These are phyloP conservation scores for Lagenaria siceraria DNA, from an alignment of 306 rosid genomes.

Conservation along the genomic window DNA sequence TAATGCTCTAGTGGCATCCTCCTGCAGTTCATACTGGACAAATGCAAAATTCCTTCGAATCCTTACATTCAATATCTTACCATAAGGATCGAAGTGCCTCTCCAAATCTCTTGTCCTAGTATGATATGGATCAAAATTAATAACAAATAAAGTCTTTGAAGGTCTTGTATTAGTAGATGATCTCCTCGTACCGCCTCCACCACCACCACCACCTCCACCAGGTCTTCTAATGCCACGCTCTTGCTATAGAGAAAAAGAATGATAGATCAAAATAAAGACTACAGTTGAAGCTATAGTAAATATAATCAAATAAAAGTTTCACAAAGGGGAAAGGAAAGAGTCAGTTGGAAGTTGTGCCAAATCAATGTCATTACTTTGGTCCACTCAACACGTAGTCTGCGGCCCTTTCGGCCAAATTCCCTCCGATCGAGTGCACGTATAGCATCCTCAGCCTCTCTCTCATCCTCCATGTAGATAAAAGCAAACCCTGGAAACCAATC, in stretches of 20 bases:
- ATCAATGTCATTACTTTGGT: conserved; percentile 46
- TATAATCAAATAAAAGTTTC: background rate
- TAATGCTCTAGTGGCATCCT: conserved; percentile 87
- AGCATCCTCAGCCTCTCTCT: conserved; percentile 93
- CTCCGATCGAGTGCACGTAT: conserved; percentile 71
- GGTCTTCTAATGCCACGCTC: conserved; percentile 90
- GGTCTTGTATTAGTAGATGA: conserved; percentile 64
- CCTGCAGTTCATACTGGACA: conserved; percentile 87
- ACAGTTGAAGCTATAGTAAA: background rate
- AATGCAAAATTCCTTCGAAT: conserved; percentile 92
- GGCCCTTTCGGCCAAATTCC: conserved; percentile 90
- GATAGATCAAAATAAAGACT: background rate
- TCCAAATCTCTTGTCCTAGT: conserved; percentile 94
- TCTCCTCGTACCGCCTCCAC: conserved; percentile 44
- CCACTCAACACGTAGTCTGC: conserved; percentile 98
- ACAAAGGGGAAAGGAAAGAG: background rate
- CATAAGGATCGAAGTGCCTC: conserved; percentile 95
- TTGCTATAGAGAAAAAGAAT: conserved; percentile 33
- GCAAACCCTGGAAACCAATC: conserved; percentile 60
- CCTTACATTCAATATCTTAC: conserved; percentile 81
- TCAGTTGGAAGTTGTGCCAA: background rate
- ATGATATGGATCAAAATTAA: conserved; percentile 81
- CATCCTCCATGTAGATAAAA: conserved; percentile 95
- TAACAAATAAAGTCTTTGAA: conserved; percentile 87
- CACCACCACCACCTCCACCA: conserved; percentile 26